Percentiles rank a stretch among this genome's conserved stretches.
Conservation (phyloP, 805 yeast genomes). For the Wickerhamia fluorescens region DNA sequence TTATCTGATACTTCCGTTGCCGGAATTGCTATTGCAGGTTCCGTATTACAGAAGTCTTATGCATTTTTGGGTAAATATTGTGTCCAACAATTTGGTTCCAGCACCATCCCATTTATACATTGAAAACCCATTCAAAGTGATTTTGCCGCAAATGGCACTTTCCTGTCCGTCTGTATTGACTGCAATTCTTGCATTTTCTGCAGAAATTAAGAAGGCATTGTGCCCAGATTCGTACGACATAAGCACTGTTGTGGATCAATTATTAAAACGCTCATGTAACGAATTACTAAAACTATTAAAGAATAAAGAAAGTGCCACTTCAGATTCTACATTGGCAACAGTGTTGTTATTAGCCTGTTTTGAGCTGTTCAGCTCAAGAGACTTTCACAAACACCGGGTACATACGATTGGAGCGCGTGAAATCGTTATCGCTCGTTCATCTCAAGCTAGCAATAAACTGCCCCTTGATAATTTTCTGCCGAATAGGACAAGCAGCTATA, state of each 20-base stretch:
- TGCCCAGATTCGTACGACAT: slow-evolving; percentile 21
- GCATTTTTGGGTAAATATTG: slow-evolving; percentile 55
- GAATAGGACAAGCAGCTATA: too few species aligned
- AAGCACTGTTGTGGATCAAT: slow-evolving; percentile 38
- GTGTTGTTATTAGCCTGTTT: slow-evolving; percentile 53
- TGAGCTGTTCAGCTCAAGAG: slow-evolving; percentile 40
- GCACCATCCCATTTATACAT: slow-evolving; percentile 49
- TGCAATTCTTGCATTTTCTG: slow-evolving; percentile 42
- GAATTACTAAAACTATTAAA: slow-evolving; percentile 46
- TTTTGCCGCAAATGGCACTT: slow-evolving; percentile 65
- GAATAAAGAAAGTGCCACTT: slow-evolving; percentile 45
- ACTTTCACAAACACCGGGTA: slow-evolving; percentile 49
- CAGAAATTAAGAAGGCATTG: slow-evolving; percentile 21
- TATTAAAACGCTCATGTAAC: slow-evolving; percentile 51
- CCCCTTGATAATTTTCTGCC: slow-evolving; percentile 2
- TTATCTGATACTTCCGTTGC: slow-evolving; percentile 36
- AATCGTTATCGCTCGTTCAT: slow-evolving; percentile 45
- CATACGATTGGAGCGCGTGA: slow-evolving; percentile 65
- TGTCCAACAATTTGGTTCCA: slow-evolving; percentile 58
- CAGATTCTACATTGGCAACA: slow-evolving; percentile 62
- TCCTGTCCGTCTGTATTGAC: slow-evolving; percentile 50
- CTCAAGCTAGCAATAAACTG: slow-evolving; percentile 6
- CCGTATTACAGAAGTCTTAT: slow-evolving; percentile 56
- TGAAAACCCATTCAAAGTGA: slow-evolving; percentile 58
- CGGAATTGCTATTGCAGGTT: slow-evolving; percentile 52